phyloP scores from a whole-genome alignment of 140 eudicot species.

The Cichorium intybus region DNA sequence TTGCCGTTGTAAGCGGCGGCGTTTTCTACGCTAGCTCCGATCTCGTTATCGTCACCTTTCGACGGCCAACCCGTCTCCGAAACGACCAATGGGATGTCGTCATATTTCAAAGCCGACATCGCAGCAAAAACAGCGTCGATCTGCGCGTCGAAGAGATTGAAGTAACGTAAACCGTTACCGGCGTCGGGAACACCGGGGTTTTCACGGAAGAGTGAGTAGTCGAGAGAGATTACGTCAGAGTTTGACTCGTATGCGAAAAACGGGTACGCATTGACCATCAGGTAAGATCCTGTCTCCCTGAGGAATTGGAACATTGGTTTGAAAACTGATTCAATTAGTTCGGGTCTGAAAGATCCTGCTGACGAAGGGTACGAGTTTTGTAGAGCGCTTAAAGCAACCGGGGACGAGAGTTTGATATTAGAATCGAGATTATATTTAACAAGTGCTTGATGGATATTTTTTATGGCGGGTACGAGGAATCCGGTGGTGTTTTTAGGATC shows the following conservation, averaged over 20 bases:
- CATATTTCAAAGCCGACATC: constrained; percentile 67
- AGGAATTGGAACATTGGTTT: constrained; percentile 72
- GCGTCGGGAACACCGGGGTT: constrained; percentile 83
- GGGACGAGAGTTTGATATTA: constrained; percentile 69
- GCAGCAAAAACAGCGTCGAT: constrained; percentile 94
- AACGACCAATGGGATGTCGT: constrained; percentile 59
- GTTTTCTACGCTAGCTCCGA: constrained; percentile 69
- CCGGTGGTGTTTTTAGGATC: constrained; percentile 74
- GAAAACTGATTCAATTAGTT: constrained; percentile 64
- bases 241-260: constrained; percentile 84
- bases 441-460: constrained; percentile 58
- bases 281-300: constrained; percentile 49
- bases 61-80: constrained; percentile 99
- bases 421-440: constrained; percentile 45
- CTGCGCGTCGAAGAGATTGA: constrained; percentile 84
- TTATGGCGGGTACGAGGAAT: constrained; percentile 68
- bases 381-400: constrained; percentile 69
- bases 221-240: constrained; percentile 71
- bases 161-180: constrained; percentile 72
- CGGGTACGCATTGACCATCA: constrained; percentile 91
- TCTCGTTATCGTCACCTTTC: constrained; percentile 59
- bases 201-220: constrained; percentile 73
- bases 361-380: constrained; percentile 86
- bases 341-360: constrained; percentile 71
- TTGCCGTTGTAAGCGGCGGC: constrained; percentile 89